Base-by-base conservation (phyloP, 306 rosid genomes). In the Nissolia schottii region DNA sequence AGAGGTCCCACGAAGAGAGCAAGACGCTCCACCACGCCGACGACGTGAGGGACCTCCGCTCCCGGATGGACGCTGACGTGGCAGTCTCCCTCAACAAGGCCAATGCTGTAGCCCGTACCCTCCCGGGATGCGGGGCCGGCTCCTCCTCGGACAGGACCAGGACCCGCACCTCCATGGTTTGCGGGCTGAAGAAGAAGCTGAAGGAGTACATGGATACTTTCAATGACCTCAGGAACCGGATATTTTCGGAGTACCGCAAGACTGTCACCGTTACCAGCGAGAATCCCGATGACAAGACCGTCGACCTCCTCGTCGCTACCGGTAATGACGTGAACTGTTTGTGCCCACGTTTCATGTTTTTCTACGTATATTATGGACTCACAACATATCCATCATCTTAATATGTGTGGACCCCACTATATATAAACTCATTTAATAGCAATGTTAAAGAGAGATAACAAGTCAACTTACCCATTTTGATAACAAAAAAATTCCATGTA, bases 261-360 rank as follows among this genome's bases (percentile, higher is more conserved):
- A 89, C 96, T 43, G 92, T 89, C 83, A 89, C 92, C 38, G 92
- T 89, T 63, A 85, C 96, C 46, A 92, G 96, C 4, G 89, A 89
- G 76, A 87, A 83, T 71, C 96, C 96, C 20, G 92, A 89, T 45
- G 96, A 87, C 50, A 83, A 85, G 24, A 89, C 92, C 56, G 27
- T 89, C 14, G 96, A 89, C 64, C 71, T 83, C 2, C 73, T 89
- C 57, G 87, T 89, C 62, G 85, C 92, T 51, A 87, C 92, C 3
- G 96, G 96, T 85, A 49, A 43, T 16, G n/a, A n/a, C n/a, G 23
- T 32, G 1, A 7, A 54, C 1, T 53, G 11, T 12, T 14, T 54
- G 46, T 32, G 0, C 32, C 34, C 8, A 23, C 14, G 6, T 25
- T n/a, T 9, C 4, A 13, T n/a, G n/a, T n/a, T n/a, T n/a, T n/a